Evolutionary conservation across 2,329 filamentous ascomycete genomes (phyloP).

Genomic region (Pyrenophora tritici-repentis): DNA sequence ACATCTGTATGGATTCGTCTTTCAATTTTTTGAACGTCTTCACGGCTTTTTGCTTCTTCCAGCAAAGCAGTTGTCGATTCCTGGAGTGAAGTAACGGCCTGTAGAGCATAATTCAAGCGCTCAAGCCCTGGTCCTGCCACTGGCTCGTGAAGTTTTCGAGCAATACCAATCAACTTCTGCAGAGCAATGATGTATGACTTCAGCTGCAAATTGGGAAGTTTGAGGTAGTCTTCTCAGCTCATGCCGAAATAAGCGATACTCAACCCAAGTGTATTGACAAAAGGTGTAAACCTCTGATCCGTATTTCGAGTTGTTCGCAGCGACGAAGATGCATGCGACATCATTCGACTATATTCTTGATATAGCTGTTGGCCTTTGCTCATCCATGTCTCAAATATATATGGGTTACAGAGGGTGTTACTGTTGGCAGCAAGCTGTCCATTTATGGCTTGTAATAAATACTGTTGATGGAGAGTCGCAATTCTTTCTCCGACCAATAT

Average conservation of each 20-base stretch:
- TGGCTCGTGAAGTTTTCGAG: slow-evolving; percentile 1
- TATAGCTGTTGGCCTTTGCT: slow-evolving; percentile 25
- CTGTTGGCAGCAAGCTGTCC: slow-evolving; percentile 16
- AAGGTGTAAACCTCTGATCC: slow-evolving; percentile 32
- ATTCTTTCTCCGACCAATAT: slow-evolving; percentile 28
- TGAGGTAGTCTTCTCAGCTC: slow-evolving; percentile 37
- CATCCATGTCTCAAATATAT: slow-evolving; percentile 31
- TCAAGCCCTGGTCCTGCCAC: slow-evolving; percentile 10
- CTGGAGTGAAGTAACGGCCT: slow-evolving; percentile 21
- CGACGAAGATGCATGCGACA: slow-evolving; percentile 33
- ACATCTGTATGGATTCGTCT: slow-evolving; percentile 30
- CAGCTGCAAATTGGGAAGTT: slow-evolving; percentile 30
- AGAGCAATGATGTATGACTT: slow-evolving; percentile 26
- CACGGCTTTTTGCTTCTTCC: slow-evolving; percentile 22
- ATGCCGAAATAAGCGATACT: slow-evolving; percentile 31
- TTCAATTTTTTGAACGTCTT: slow-evolving; percentile 32
- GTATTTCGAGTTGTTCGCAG: slow-evolving; percentile 25
- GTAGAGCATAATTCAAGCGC: slow-evolving; percentile 19
- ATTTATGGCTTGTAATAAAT: slow-evolving; percentile 28
- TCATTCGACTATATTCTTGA: slow-evolving; percentile 28
- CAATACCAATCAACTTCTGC: slow-evolving; percentile 16
- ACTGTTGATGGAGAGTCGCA: slow-evolving; percentile 22
- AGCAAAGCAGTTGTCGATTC: slow-evolving; percentile 14
- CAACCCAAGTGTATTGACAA: slow-evolving; percentile 34
- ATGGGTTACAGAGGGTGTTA: slow-evolving; percentile 23